These are phyloP conservation scores for Pseudogymnoascus sp. DNA, from an alignment of 2,329 filamentous ascomycete species.

Conservation along the genomic window DNA sequence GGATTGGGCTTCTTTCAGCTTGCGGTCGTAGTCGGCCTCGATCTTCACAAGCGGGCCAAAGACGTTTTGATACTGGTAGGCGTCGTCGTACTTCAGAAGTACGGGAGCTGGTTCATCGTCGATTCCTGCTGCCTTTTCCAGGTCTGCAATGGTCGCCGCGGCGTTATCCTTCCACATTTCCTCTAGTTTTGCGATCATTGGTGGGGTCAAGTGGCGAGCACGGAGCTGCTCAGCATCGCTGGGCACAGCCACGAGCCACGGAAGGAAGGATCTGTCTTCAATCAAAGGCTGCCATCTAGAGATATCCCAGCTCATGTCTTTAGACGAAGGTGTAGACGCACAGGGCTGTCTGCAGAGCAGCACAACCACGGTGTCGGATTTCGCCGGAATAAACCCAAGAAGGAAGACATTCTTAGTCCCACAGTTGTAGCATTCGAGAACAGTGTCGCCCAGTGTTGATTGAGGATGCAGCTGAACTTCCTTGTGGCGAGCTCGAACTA, in stretches of 20 bases:
- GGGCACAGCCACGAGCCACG: constrained; percentile 85
- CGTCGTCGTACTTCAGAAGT: constrained; percentile 88
- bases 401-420: constrained; percentile 99
- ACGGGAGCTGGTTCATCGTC: constrained; percentile 95
- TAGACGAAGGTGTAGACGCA: constrained; percentile 87
- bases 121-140: constrained; percentile 84
- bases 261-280: constrained; percentile 88
- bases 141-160: constrained; percentile 77
- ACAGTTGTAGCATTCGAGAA: constrained; percentile 98
- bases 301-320: constrained; percentile 99
- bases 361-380: constrained; percentile 96
- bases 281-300: constrained; percentile 97
- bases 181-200: constrained; percentile 92
- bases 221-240: constrained; percentile 94
- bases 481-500: constrained; percentile 95
- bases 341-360: constrained; percentile 94
- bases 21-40: constrained; percentile 97
- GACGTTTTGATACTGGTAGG: constrained; percentile 97
- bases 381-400: constrained; percentile 95
- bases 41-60: constrained; percentile 98
- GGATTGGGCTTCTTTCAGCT: constrained; percentile 95
- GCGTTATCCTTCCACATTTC: constrained; percentile 98
- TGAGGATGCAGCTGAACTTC: constrained; percentile 95
- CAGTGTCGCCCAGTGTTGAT: constrained; percentile 89
- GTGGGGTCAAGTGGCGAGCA: constrained; percentile 84